Evolutionary conservation across 768 basidiomycete species (phyloP).

Genomic region (Phlebiopsis gigantea): DNA sequence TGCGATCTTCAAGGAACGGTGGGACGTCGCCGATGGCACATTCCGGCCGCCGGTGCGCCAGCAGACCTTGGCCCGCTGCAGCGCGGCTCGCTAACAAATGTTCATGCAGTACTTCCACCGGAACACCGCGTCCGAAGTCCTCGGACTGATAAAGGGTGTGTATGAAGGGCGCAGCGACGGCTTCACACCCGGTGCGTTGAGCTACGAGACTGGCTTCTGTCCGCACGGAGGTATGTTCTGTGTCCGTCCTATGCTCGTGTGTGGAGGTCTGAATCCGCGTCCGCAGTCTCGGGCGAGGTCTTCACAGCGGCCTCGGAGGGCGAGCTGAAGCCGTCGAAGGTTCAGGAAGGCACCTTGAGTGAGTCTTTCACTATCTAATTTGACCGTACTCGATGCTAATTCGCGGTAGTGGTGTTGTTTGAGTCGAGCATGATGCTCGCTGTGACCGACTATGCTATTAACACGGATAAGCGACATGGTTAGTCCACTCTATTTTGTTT

Average conservation of each 20-base stretch:
- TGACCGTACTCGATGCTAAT: background rate
- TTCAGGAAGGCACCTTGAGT: conserved; percentile 53
- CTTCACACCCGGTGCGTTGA: conserved; percentile 58
- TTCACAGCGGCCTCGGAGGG: conserved; percentile 52
- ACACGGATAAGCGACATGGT: conserved; percentile 57
- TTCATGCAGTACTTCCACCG: conserved; percentile 53
- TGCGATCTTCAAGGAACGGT: conserved; percentile 58
- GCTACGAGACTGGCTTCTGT: conserved; percentile 60
- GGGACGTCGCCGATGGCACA: conserved; percentile 56
- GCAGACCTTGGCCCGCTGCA: background rate
- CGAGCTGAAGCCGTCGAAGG: conserved; percentile 44
- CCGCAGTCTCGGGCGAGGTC: conserved; percentile 51
- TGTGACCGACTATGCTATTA: conserved; percentile 60
- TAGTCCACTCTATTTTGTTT: conserved; percentile 12
- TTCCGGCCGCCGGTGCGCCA: conserved; percentile 53
- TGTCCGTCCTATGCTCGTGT: background rate
- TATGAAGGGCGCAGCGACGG: conserved; percentile 61
- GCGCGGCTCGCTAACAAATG: background rate
- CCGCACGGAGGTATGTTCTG: conserved; percentile 50
- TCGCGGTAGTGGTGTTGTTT: conserved; percentile 52
- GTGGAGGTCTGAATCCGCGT: background rate
- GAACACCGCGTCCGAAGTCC: conserved; percentile 57
- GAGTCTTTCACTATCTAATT: conserved; percentile 10
- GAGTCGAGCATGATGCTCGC: conserved; percentile 60
- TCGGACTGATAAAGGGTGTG: conserved; percentile 58